Evolutionary conservation across 1,284 basidiomycete genomes (phyloP), one percentile per base, ranked within the genome.

Genomic region (Takashimella koratensis): DNA sequence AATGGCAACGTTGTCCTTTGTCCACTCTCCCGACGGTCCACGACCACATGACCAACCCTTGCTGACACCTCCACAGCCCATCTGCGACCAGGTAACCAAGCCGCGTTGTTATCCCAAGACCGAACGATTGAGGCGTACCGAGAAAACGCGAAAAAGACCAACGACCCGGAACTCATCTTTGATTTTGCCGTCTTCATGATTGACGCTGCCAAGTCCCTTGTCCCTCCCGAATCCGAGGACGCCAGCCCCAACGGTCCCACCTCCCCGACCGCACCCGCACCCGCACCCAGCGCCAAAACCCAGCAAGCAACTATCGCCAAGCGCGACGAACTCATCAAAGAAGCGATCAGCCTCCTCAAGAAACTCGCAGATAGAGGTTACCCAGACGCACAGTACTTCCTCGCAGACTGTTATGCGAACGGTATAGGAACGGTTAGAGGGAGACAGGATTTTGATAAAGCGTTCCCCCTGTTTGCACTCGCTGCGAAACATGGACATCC

Each of bases 171-270:
- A 71, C 80, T 97, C 55, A 95, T 95, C 73, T 98, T 95, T 78
- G 95, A 98, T 76, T 95, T 98, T 65, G 91, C 94, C 49, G 91
- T 95, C 13, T 98, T 98, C 79, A 94, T 97, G 88, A 87, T 98
- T 67, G 96, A 98, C 71, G 90, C 94, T 30, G 87, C 88, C 51
- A 94, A 94, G 76, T 85, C 86, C 1, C 83, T 90, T 74, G 69
- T 73, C 36, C 64, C 67, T 57, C 45, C 85, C 10, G 27, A 51
- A 39, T 46, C 51, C 20, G 51, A 57, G 5, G 51, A 62, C 20
- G 55, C 52, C 22, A 58, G 62, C n/a, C 47, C 61, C 3, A 57
- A 56, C 51, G 46, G 54, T 12, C 59, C 64, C 3, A 59, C 61
- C 23, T 52, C 52, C 30, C 57, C 60, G n/a, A 27, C 47, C 10